phyloP scores from a whole-genome alignment of 805 yeast species.

The Candida dajiaensis region DNA sequence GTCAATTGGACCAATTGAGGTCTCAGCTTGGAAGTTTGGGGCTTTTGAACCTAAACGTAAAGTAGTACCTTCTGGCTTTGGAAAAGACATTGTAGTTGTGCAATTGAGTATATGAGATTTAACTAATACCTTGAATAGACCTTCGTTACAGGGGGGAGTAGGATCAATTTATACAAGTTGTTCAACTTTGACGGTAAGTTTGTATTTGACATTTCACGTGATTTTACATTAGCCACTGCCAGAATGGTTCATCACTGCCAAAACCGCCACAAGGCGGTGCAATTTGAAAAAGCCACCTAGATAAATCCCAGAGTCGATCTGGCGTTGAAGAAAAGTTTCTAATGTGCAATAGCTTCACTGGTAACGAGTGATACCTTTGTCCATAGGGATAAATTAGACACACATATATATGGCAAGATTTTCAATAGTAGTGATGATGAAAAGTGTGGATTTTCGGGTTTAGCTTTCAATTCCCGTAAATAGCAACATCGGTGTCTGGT shows the following conservation, averaged over 20 bases:
- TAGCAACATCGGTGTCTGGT: too few relatives aligned
- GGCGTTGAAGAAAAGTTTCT: too few relatives aligned
- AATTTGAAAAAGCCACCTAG: background rate
- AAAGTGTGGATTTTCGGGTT: too few relatives aligned
- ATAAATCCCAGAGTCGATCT: too few relatives aligned
- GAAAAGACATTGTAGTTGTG: constrained; percentile 29
- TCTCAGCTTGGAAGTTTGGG: constrained; percentile 60
- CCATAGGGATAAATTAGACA: too few relatives aligned
- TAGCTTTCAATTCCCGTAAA: too few relatives aligned
- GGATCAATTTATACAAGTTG: constrained; percentile 3
- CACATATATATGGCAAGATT: background rate
- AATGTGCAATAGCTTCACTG: too few relatives aligned
- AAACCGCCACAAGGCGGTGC: background rate
- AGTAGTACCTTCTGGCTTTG: constrained; percentile 33
- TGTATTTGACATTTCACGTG: constrained; percentile 17
- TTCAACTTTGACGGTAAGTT: background rate
- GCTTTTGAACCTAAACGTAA: constrained; percentile 56
- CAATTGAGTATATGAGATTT: background rate
- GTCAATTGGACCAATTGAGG: constrained; percentile 57
- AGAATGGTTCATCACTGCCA: background rate
- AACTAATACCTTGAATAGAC: too few relatives aligned
- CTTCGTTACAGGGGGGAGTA: background rate
- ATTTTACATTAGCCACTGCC: constrained; percentile 11
- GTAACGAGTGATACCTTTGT: too few relatives aligned
- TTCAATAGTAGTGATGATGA: too few relatives aligned